phyloP scores from a whole-genome alignment of 306 rosid species.

The Trifolium fragiferum region DNA sequence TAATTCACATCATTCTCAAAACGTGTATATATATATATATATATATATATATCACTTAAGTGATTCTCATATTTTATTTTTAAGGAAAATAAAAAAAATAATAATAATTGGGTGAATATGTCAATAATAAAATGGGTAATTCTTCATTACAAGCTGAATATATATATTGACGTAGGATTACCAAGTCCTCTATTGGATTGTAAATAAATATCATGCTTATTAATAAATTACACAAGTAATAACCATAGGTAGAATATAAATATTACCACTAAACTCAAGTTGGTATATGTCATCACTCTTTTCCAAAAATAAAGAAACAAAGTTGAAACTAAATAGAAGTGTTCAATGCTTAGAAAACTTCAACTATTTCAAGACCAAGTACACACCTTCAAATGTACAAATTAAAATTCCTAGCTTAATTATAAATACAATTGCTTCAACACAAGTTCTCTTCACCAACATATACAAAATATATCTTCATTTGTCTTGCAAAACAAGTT shows the following conservation, averaged over 20 bases:
- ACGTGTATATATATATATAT: no score
- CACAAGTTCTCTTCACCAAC: constrained; percentile 5
- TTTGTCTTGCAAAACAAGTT: no score
- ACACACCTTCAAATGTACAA: neutral
- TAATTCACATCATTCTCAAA: no score
- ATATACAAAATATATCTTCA: neutral
- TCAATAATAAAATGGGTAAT: no score
- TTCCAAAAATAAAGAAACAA: neutral
- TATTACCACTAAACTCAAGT: constrained; percentile 1
- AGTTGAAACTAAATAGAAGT: constrained; percentile 15
- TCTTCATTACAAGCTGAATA: neutral
- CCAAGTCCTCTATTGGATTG: neutral
- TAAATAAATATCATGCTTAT: neutral
- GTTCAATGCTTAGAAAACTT: constrained; percentile 5
- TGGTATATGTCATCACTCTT: constrained; percentile 12
- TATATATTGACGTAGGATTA: neutral
- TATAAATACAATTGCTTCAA: constrained; percentile 9
- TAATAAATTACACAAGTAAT: neutral
- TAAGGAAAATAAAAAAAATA: no score
- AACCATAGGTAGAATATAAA: neutral
- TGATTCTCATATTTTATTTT: no score
- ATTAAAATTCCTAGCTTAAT: neutral
- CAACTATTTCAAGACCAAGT: neutral
- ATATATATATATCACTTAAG: no score
- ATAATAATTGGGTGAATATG: no score